Conservation (phyloP, 148 eudicot species). For the Rhododendron ferrugineum region DNA sequence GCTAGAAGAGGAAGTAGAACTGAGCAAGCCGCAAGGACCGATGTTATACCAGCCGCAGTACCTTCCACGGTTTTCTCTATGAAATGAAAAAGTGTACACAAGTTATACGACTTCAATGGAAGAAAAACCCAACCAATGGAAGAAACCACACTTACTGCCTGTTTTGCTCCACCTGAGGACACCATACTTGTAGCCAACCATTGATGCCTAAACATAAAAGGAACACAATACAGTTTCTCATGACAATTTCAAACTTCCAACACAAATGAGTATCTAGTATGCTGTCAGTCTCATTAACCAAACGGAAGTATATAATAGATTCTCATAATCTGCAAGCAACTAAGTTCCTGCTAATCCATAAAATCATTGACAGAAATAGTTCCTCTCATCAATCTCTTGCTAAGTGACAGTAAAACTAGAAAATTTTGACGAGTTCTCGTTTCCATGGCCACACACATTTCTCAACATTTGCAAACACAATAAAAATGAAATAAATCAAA, state of each 20-base stretch:
- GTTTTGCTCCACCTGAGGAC: slow-evolving; percentile 91
- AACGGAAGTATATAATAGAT: not conserved
- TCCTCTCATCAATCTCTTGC: not conserved
- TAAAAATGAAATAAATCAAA: not conserved
- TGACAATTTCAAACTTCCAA: not conserved
- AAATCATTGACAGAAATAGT: not conserved
- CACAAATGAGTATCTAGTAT: not conserved
- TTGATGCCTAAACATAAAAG: slow-evolving; percentile 61
- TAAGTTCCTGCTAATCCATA: not conserved
- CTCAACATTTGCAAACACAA: not conserved
- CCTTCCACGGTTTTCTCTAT: slow-evolving; percentile 96
- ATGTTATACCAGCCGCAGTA: slow-evolving; percentile 94
- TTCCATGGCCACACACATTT: not conserved
- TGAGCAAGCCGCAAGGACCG: slow-evolving; percentile 85
- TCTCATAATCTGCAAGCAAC: not conserved
- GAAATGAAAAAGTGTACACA: slow-evolving; percentile 4
- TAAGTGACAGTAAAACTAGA: not conserved
- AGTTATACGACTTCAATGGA: not conserved
- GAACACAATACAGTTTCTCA: not conserved
- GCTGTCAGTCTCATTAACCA: not conserved
- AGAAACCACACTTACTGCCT: slow-evolving; percentile 59
- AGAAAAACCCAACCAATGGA: not conserved
- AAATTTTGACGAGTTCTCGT: not conserved
- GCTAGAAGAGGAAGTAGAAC: slow-evolving; percentile 79
- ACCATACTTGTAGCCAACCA: slow-evolving; percentile 97